Percentiles rank a stretch among this genome's conserved stretches.
These are phyloP conservation scores for Sporothrix variecibatus DNA, from an alignment of 2,329 filamentous ascomycete species.

Conservation along the genomic window DNA sequence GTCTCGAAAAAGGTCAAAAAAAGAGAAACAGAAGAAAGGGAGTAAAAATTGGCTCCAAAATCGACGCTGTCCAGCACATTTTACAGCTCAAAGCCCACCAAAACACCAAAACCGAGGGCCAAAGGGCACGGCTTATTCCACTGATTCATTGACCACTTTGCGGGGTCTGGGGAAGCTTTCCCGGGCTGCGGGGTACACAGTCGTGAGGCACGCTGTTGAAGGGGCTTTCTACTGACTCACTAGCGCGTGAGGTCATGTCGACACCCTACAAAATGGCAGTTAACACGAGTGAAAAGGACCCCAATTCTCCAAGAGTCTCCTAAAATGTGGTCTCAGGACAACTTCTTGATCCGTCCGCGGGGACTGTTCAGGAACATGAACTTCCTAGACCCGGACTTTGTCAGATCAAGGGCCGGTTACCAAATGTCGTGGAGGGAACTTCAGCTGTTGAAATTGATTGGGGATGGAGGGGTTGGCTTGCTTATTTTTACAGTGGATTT, in stretches of 20 bases:
- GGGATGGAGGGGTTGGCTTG: background rate
- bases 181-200: constrained; percentile 4
- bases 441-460: background rate
- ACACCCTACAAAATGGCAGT: background rate
- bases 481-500: background rate
- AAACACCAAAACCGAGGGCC: background rate
- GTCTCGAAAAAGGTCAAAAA: background rate
- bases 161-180: constrained; percentile 25
- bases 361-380: constrained; percentile 12
- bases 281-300: background rate
- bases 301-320: background rate
- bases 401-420: background rate
- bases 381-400: constrained; percentile 9
- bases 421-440: background rate
- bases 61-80: background rate
- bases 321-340: constrained; percentile 7
- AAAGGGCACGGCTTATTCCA: background rate
- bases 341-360: background rate
- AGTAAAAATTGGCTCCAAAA: background rate
- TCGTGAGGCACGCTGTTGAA: background rate
- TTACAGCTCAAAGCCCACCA: background rate
- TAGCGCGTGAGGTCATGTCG: constrained; percentile 2
- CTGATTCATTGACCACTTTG: constrained; percentile 22
- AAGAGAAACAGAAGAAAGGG: background rate
- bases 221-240: constrained; percentile 12